Base-by-base conservation (phyloP, 202 grass and related monocot species). In the Carex arenaria region DNA sequence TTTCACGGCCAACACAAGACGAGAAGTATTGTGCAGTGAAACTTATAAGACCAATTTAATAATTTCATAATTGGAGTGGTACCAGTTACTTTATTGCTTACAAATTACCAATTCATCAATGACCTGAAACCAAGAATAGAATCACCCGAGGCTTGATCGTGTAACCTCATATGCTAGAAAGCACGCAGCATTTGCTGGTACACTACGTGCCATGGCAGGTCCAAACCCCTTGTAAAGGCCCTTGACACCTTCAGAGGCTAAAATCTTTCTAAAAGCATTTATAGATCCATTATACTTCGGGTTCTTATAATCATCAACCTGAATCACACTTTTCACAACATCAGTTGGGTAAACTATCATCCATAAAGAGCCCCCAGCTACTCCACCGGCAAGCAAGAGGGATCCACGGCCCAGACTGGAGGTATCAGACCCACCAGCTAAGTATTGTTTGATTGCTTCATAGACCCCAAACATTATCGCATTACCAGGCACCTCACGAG, bases 171-270 rank as follows among this genome's bases (percentile, higher is more conserved):
- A 97, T 15, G 90, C 92, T 57, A 97, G 67, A 84, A 97, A 97
- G 80, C 89, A 93, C 0, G 87, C 92, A 10, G 81, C 92, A 22
- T 97, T 94, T 28, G 95, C 95, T 5, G 92, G 95, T 6, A 97
- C 82, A 57, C 95, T 97, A 56, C 95, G 90, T 11, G 72, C 87
- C 95, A 97, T 94, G 70, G 94, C 94, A 31, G 92, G 92, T 7
- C 95, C 90, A 49, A 97, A 97, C 1, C 95, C 95, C 76, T 82
- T 97, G 87, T 97, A 94, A 7, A 97, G 83, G 9, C 95, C 95
- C 85, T 86, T 97, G 2, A 88, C 78, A 6, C 95, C 95, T 28
- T 97, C 92, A 9, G 90, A 80, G 2, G 87, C 89, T 71, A 94
- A 67, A 72, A 93, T 94, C 86, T 94, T 97, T 83, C 81, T 84